These are phyloP conservation scores for Citrus glauca DNA, from an alignment of 345 rosid genomes.

Conservation along the genomic window DNA sequence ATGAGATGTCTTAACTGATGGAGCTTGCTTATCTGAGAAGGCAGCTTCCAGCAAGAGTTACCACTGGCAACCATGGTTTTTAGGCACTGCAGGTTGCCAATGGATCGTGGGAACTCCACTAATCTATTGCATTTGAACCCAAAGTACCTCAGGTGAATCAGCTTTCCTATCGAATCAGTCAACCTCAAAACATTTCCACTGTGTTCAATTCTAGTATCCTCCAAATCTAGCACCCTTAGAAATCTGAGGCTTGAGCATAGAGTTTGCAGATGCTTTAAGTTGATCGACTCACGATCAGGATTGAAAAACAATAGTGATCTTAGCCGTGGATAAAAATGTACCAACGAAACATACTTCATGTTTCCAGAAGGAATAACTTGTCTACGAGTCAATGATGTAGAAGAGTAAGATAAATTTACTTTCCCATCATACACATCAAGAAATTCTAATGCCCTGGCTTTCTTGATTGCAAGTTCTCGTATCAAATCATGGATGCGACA, in stretches of 20 bases:
- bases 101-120: constrained; percentile 9
- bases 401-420: not conserved
- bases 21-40: not conserved
- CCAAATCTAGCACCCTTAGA: constrained; percentile 21
- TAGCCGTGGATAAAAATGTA: not conserved
- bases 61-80: not conserved
- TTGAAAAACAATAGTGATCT: constrained; percentile 17
- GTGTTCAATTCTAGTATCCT: constrained; percentile 12
- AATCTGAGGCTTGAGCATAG: not conserved
- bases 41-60: constrained; percentile 4
- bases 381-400: not conserved
- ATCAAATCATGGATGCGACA: constrained; percentile 22
- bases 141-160: constrained; percentile 24
- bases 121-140: constrained; percentile 17
- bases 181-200: constrained; percentile 3
- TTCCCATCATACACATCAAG: constrained; percentile 10
- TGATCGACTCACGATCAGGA: not conserved
- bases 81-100: constrained; percentile 16
- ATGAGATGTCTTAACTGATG: not conserved
- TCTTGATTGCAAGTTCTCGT: constrained; percentile 21
- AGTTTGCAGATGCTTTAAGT: not conserved
- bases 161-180: constrained; percentile 12
- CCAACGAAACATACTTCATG: not conserved
- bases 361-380: not conserved
- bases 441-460: constrained; percentile 20